Base-by-base conservation (phyloP, 352 stramenopile genomes). In the Aphanomyces stellatus region DNA sequence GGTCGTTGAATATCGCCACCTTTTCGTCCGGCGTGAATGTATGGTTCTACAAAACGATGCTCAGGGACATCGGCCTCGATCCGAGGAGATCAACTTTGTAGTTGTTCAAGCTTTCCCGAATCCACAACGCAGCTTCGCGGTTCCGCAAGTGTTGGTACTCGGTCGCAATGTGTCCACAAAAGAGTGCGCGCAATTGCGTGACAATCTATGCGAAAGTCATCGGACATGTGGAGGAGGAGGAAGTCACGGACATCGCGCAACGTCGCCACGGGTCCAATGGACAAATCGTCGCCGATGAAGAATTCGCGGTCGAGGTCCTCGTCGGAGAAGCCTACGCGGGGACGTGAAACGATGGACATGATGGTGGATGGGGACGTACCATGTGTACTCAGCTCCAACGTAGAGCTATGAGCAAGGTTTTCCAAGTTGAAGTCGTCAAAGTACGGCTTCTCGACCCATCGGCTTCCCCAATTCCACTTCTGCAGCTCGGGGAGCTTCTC, bases 101-200 rank as follows among this genome's bases (percentile, higher is more conserved):
- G 35, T 75, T 76, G 62, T 76, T 76, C 48, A 91, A 74, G 1
- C 77, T 74, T 40, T 90, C 75, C 15, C 81, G 83, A 65, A 94
- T 91, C 83, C 83, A 92, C 15, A 91, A 68, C 37, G 82, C 82
- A 17, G 82, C 96, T 48, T 98, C 82, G 15, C 87, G 85, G 75
- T 97, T 95, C 31, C 81, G 85, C 69, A 99, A 93, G 72, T 99
- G 97, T 80, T 99, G 98, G 74, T 99, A 99, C 76, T 99, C 96
- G 5, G 98, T 91, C 19, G 92, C 97, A 61, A 99, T 90, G 41
- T 89, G 97, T 25, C 92, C 88, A 66, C 97, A 99, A 71, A 99
- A 99, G 17, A 97, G 95, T 69, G 96, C 88, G 34, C 90, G 80
- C 25, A 99, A 76, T 68, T 97, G 78, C 2, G 88, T 88, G 2